phyloP scores from a whole-genome alignment of 176 grass and related monocot genomes.

The Rhynchospora breviuscula region DNA sequence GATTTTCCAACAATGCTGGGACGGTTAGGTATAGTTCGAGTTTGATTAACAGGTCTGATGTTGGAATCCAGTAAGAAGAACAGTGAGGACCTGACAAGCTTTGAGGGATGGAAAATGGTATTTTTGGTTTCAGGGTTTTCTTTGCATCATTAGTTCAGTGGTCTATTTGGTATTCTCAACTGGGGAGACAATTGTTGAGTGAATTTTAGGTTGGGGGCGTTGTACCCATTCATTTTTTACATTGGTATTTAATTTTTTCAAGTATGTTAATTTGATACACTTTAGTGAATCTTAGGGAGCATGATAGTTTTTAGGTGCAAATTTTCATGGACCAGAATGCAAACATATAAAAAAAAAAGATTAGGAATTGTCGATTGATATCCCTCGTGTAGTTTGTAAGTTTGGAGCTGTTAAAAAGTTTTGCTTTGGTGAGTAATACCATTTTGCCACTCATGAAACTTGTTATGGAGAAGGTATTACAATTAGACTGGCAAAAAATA shows the following conservation, averaged over 20 bases:
- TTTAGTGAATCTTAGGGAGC: constrained; percentile 4
- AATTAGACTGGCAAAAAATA: background rate
- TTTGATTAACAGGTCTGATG: constrained; percentile 61
- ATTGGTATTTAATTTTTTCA: background rate
- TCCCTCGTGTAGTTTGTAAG: background rate
- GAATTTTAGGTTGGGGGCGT: background rate
- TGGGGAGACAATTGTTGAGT: constrained; percentile 74
- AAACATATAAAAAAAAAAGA: background rate
- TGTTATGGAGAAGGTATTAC: background rate
- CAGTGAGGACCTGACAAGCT: constrained; percentile 52
- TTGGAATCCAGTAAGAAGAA: constrained; percentile 52
- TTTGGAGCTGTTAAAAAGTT: background rate
- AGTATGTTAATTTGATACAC: background rate
- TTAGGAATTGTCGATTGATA: background rate
- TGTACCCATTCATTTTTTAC: constrained; percentile 1
- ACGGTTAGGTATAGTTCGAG: constrained; percentile 71
- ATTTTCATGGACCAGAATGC: background rate
- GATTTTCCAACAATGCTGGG: constrained; percentile 75
- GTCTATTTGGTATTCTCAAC: constrained; percentile 73
- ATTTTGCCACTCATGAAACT: background rate
- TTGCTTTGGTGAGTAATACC: too few species aligned
- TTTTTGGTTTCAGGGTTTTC: constrained; percentile 70
- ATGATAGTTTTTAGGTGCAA: background rate
- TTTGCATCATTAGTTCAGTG: constrained; percentile 70
- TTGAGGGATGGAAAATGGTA: constrained; percentile 59